Conservation (phyloP, 495 filamentous ascomycete species). For the Tirmania nivea region DNA sequence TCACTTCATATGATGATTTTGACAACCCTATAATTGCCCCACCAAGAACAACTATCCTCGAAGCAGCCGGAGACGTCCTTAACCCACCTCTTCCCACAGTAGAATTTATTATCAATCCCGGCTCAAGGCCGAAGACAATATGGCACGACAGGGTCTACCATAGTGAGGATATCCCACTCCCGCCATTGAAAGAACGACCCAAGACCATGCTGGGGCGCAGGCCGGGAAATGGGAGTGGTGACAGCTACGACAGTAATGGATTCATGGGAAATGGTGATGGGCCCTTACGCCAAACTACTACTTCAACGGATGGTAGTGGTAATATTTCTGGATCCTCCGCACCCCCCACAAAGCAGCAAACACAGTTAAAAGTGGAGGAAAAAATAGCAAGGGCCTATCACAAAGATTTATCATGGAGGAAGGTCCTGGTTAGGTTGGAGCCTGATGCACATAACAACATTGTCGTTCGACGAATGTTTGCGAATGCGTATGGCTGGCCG, state of each 20-base stretch:
- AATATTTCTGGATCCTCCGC: neutral
- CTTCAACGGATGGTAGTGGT: neutral
- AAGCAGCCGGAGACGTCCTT: slow-evolving; percentile 77
- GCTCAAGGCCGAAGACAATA: slow-evolving; percentile 69
- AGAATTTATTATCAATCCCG: slow-evolving; percentile 62
- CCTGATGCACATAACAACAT: slow-evolving; percentile 98
- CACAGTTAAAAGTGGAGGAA: slow-evolving; percentile 68
- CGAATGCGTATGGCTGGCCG: slow-evolving; percentile 94
- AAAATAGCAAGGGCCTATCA: slow-evolving; percentile 96
- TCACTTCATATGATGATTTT: slow-evolving; percentile 19
- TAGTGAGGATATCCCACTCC: slow-evolving; percentile 76
- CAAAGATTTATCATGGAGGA: slow-evolving; percentile 72
- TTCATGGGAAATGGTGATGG: neutral
- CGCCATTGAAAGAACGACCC: slow-evolving; percentile 35
- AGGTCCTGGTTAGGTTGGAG: slow-evolving; percentile 83
- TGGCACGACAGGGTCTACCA: slow-evolving; percentile 95
- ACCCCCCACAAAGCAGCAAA: slow-evolving; percentile 9
- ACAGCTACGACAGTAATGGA: neutral
- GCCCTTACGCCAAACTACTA: neutral
- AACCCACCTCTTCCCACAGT: slow-evolving; percentile 68
- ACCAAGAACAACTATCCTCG: slow-evolving; percentile 83
- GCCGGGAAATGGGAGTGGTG: neutral
- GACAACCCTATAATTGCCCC: slow-evolving; percentile 32
- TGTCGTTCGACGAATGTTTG: slow-evolving; percentile 82
- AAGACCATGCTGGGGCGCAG: slow-evolving; percentile 20